Percentiles rank a stretch among this genome's conserved stretches.
phyloP scores from a whole-genome alignment of 305 asterid genomes.

The Fraxinus nigra region DNA sequence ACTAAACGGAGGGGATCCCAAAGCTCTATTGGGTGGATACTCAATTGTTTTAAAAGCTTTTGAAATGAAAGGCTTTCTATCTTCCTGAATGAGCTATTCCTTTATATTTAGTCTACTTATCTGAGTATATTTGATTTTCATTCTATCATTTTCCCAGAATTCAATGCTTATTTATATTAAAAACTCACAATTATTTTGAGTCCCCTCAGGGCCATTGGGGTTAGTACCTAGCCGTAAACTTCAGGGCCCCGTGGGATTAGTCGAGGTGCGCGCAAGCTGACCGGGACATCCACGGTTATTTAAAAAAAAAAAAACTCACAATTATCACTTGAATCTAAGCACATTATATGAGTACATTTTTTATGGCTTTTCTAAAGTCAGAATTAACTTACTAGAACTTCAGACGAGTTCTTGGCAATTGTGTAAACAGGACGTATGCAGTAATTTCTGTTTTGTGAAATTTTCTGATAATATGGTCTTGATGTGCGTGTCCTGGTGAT shows the following conservation, averaged over 20 bases:
- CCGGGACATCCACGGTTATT: no score
- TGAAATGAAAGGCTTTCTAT: constrained; percentile 34
- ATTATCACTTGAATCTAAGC: constrained; percentile 11
- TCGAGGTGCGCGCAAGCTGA: no score
- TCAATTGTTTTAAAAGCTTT: constrained; percentile 32
- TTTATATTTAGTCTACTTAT: not conserved
- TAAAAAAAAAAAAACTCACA: not conserved
- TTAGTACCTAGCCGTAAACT: no score
- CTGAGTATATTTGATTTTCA: not conserved
- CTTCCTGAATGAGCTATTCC: constrained; percentile 27
- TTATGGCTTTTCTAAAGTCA: not conserved
- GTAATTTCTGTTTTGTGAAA: constrained; percentile 7
- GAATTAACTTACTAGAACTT: not conserved
- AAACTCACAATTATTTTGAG: no score
- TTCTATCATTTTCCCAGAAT: not conserved
- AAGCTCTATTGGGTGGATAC: constrained; percentile 48
- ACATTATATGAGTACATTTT: not conserved
- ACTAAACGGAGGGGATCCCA: constrained; percentile 42
- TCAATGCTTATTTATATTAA: not conserved
- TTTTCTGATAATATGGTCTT: constrained; percentile 7
- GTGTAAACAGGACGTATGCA: not conserved
- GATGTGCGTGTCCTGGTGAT: not conserved
- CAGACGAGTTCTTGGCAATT: not conserved
- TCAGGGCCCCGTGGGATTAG: no score
- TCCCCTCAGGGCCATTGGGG: no score